Evolutionary conservation across 371 early-diverging fungal genomes (phyloP), one percentile per base, ranked within the genome.

Genomic region (Blastocladiella emersonii): DNA sequence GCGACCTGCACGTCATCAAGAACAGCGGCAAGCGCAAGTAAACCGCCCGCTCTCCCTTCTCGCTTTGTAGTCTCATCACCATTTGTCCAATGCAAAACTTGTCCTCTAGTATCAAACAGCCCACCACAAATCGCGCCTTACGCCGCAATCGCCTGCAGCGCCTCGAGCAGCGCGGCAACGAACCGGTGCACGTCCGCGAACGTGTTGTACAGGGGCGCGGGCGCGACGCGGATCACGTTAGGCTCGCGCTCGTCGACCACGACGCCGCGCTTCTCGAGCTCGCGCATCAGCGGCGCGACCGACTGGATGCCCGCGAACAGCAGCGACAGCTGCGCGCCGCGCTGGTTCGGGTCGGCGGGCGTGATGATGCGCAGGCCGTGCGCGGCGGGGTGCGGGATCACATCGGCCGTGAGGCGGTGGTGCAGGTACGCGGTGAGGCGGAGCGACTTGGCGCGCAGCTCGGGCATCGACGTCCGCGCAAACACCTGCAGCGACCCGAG

Each of bases 161-260:
- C 10, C 39, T 57, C 39, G 10, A 10, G 8, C 7, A 61, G 34
- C 23, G 49, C 34, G 12, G 32, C n/a, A 10, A 72, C 69, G 48
- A 71, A 74, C 49, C 51, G 17, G 57, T 63, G 69, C 36, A 91
- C 88, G 63, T 98, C 98, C 56, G 67, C 72, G 72, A 89, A 96
- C 5, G 84, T 80, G 71, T 90, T 90, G 72, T 95, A 95, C 37
- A 96, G 75, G 8, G 97, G 92, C 4, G 82, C 78, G 8, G 96
- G 97, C 12, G 93, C 90, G 35, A 96, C 75, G 48, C 98, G 81
- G 65, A 98, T 92, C 43, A 90, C 90, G 70, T 94, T 85, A 0
- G 96, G 96, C 68, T 88, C 84, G 49, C 98, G 79, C 65, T 92
- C 90, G 68, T 98, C 98, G 35, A 85, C 82, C 49, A 95, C 78